Evolutionary conservation across 23 red algal species (phyloP), one percentile per base, ranked within the genome.

Genomic region (Rhodosorus marinus): DNA sequence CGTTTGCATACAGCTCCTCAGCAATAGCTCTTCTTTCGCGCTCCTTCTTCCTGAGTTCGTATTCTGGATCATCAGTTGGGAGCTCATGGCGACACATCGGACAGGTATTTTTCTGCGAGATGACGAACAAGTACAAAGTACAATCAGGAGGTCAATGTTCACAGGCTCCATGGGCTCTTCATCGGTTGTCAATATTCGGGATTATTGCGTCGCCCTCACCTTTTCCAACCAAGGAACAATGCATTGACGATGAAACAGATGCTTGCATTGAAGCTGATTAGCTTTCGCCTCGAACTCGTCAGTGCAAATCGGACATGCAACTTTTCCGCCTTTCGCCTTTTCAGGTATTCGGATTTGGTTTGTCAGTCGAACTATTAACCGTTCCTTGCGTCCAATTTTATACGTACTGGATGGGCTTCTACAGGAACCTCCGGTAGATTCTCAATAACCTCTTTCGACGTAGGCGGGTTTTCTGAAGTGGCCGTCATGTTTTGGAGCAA

Each of bases 11-110:
- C 33, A 61, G n/a, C 11, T 11, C 38, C 38, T 43, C 17, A 17
- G 57, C 57, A 2, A 31, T 38, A 30, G 36, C 9, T 38, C 32
- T 30, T 1, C 57, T 9, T 8, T 31, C 57, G 19, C 24, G 35
- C 3, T 61, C 57, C 29, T 38, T 31, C 43, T 36, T 61, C n/a
- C 46, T 2, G 17, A 27, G 27, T 61, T 61, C 57, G 46, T 61
- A 61, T 1, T 43, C 5, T 17, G 8, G 27, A 20, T 61, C 26
- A 35, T 61, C 57, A 8, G 57, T 61, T 5, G 28, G 57, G 2
- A 61, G 26, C 24, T 61, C 57, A 35, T 35, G 24, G 9, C 57
- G 35, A 61, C 57, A 61, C 15, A 31, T 41, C 31, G 57, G 57
- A 35, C 57, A 61, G 2, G 57, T n/a, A 35, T 61, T 61, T 9